phyloP scores from a whole-genome alignment of 352 stramenopile species.

The Globisporangium rhizosaccharum region DNA sequence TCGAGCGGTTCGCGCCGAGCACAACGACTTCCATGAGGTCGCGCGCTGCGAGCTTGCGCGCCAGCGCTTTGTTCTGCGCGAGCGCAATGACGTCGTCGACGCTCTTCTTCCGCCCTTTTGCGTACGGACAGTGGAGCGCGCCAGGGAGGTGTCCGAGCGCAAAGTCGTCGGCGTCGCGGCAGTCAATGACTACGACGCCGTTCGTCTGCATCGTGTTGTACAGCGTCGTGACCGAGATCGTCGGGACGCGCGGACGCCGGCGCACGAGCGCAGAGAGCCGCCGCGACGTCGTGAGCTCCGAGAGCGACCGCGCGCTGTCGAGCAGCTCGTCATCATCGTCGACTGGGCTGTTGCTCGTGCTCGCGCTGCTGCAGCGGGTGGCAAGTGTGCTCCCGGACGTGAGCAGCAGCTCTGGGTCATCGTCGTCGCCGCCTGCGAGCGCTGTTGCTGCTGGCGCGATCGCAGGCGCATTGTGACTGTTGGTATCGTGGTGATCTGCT shows the following conservation, averaged over 20 bases:
- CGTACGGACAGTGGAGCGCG: constrained; percentile 49
- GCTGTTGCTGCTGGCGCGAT: background rate
- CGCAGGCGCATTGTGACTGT: background rate
- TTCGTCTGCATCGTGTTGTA: constrained; percentile 71
- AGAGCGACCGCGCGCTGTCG: constrained; percentile 9
- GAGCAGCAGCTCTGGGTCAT: constrained; percentile 4
- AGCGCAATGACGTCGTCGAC: constrained; percentile 52
- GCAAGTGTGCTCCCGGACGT: constrained; percentile 7
- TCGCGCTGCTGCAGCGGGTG: constrained; percentile 5
- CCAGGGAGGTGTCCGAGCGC: constrained; percentile 32
- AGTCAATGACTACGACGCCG: constrained; percentile 63
- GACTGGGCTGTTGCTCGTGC: constrained; percentile 1
- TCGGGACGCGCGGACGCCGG: constrained; percentile 32
- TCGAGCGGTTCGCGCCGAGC: constrained; percentile 47
- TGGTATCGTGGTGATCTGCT: background rate
- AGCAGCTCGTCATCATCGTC: constrained; percentile 4
- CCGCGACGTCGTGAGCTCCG: constrained; percentile 21
- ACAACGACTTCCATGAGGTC: constrained; percentile 75
- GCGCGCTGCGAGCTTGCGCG: constrained; percentile 38
- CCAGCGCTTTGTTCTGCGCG: constrained; percentile 27
- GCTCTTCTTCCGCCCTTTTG: constrained; percentile 21
- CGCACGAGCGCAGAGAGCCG: constrained; percentile 22
- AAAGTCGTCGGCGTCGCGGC: constrained; percentile 48
- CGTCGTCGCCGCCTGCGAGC: background rate
- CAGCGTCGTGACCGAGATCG: constrained; percentile 60